Evolutionary conservation across 805 yeast species (phyloP).

Genomic region (Candida loeiensis): DNA sequence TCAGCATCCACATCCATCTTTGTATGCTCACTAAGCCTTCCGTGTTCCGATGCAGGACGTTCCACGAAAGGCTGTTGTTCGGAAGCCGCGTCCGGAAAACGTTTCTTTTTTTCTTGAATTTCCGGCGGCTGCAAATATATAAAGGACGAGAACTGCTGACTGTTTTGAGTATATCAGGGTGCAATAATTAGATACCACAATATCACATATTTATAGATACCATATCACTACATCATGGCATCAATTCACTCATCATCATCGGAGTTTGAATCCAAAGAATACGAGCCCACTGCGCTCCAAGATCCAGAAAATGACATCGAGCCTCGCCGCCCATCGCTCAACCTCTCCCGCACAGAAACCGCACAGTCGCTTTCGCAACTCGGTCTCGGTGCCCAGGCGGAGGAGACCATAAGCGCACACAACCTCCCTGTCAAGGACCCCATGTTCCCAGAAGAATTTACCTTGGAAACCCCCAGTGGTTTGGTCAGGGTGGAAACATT

Average conservation of each 20-base stretch:
- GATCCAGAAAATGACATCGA: background rate
- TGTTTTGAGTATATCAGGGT: background rate
- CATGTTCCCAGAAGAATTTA: constrained; percentile 90
- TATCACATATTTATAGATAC: background rate
- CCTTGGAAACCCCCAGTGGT: constrained; percentile 84
- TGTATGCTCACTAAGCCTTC: background rate
- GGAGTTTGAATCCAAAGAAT: background rate
- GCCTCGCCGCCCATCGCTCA: background rate
- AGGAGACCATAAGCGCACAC: constrained; percentile 52
- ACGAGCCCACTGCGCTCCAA: background rate
- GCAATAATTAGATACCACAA: background rate
- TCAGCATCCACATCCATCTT: background rate
- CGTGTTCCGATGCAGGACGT: background rate
- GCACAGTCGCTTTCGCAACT: constrained; percentile 59
- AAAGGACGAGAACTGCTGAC: background rate
- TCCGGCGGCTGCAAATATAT: constrained; percentile 1
- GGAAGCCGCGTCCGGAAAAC: constrained; percentile 2
- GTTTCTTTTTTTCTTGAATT: background rate
- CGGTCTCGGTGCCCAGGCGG: constrained; percentile 51
- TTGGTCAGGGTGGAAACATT: constrained; percentile 77
- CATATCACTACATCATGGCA: background rate
- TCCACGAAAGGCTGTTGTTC: background rate
- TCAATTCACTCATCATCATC: background rate
- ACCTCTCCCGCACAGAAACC: constrained; percentile 56
- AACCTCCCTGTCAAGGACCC: constrained; percentile 51